Conservation (phyloP, 345 rosid species). For the Eucalyptus curtisii region DNA sequence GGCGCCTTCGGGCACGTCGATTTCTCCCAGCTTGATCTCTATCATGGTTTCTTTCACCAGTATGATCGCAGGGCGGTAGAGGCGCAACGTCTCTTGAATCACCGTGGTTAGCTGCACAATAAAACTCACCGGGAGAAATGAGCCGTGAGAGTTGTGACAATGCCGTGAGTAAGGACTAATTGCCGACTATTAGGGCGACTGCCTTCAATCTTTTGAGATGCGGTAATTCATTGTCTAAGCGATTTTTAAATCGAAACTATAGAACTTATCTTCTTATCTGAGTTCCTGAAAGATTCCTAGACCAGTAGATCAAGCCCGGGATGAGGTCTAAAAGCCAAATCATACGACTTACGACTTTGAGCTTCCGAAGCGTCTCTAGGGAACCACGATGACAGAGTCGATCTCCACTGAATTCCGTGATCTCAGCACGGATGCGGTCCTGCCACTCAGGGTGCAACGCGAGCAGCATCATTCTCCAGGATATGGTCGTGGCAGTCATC, state of each 20-base stretch:
- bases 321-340: neutral
- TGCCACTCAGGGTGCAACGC: constrained; percentile 19
- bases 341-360: neutral
- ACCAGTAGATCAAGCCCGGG: neutral
- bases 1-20: constrained; percentile 13
- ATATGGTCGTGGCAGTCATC: constrained; percentile 6
- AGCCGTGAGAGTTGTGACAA: neutral
- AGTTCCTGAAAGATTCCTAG: neutral
- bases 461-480: constrained; percentile 16
- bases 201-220: neutral
- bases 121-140: neutral
- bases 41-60: neutral
- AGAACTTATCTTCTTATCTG: neutral
- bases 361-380: constrained; percentile 1
- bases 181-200: neutral
- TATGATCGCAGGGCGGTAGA: neutral
- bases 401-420: neutral
- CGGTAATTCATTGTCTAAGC: neutral
- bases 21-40: constrained; percentile 10
- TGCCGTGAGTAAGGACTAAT: neutral
- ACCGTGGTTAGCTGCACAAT: constrained; percentile 1
- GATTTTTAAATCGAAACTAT: neutral
- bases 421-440: constrained; percentile 7
- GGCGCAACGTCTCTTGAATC: constrained; percentile 3
- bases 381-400: neutral